These are phyloP conservation scores for Moricandia arvensis DNA, from an alignment of 345 rosid species.

Conservation along the genomic window DNA sequence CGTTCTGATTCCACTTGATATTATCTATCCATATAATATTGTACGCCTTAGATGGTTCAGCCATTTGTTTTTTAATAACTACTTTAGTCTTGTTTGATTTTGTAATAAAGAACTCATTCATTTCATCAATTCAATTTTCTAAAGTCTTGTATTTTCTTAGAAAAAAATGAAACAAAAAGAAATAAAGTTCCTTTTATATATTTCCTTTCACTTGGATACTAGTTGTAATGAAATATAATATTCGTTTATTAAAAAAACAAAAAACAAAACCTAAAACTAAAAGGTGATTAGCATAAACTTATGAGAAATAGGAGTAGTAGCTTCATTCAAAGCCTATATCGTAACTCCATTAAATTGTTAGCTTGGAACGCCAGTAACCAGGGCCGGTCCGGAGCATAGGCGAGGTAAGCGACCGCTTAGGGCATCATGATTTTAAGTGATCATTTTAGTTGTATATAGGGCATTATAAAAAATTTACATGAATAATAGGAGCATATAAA, in stretches of 20 bases:
- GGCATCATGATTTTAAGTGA: too few relatives aligned
- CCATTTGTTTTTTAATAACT: not conserved
- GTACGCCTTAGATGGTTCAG: not conserved
- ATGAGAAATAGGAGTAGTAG: not conserved
- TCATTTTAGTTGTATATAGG: too few relatives aligned
- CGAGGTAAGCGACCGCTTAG: too few relatives aligned
- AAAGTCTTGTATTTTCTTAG: not conserved
- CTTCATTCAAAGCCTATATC: not conserved
- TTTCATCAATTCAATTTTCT: not conserved
- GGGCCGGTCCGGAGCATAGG: too few relatives aligned
- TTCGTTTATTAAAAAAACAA: not conserved
- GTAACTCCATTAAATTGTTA: conserved; percentile 12
- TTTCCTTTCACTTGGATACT: not conserved
- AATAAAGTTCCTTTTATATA: not conserved
- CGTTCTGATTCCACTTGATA: conserved; percentile 14
- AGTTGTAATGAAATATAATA: not conserved
- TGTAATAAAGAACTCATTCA: not conserved
- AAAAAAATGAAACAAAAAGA: not conserved
- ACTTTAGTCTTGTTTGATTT: not conserved
- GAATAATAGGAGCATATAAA: too few relatives aligned
- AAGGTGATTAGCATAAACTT: not conserved
- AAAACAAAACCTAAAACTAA: not conserved
- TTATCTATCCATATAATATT: not conserved
- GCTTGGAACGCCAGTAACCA: conserved; percentile 37
- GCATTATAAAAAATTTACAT: too few relatives aligned